Percentiles rank a stretch among this genome's conserved stretches.
Evolutionary conservation across 1,139 yeast species (phyloP).

Genomic region (Scheffersomyces parashehatae): DNA sequence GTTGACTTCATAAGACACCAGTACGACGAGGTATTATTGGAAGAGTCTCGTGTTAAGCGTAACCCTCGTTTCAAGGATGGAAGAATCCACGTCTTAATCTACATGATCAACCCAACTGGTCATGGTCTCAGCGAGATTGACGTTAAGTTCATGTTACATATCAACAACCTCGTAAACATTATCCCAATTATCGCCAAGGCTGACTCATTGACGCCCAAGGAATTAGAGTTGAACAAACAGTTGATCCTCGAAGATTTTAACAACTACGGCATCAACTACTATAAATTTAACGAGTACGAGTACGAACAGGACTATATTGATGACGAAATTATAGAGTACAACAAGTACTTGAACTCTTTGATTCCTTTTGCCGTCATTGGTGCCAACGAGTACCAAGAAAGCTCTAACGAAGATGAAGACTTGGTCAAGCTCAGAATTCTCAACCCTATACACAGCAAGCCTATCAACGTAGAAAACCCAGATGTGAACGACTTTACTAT

Average conservation of each 20-base stretch:
- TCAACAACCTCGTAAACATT: constrained; percentile 43
- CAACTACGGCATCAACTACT: constrained; percentile 41
- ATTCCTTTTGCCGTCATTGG: constrained; percentile 47
- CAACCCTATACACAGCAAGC: constrained; percentile 36
- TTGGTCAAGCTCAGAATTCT: constrained; percentile 40
- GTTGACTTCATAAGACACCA: constrained; percentile 53
- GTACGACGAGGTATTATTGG: constrained; percentile 51
- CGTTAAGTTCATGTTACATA: constrained; percentile 40
- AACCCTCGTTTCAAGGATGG: constrained; percentile 51
- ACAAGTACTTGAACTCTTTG: constrained; percentile 43
- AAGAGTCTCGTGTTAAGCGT: constrained; percentile 49
- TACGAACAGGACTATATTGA: constrained; percentile 49
- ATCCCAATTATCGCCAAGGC: constrained; percentile 47
- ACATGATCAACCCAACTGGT: constrained; percentile 50
- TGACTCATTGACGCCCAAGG: constrained; percentile 41
- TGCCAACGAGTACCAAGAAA: constrained; percentile 43
- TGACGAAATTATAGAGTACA: constrained; percentile 51
- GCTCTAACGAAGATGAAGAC: constrained; percentile 31
- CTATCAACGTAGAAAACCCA: constrained; percentile 54
- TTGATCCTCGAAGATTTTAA: constrained; percentile 45
- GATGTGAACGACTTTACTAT: constrained; percentile 63
- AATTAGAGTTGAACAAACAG: constrained; percentile 36
- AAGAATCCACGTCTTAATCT: constrained; percentile 47
- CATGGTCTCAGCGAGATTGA: constrained; percentile 49
- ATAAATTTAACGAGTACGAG: constrained; percentile 51